Percentiles rank a stretch among this genome's conserved stretches.
Conservation (phyloP, 345 rosid species). For the Eucalyptus regnans region DNA sequence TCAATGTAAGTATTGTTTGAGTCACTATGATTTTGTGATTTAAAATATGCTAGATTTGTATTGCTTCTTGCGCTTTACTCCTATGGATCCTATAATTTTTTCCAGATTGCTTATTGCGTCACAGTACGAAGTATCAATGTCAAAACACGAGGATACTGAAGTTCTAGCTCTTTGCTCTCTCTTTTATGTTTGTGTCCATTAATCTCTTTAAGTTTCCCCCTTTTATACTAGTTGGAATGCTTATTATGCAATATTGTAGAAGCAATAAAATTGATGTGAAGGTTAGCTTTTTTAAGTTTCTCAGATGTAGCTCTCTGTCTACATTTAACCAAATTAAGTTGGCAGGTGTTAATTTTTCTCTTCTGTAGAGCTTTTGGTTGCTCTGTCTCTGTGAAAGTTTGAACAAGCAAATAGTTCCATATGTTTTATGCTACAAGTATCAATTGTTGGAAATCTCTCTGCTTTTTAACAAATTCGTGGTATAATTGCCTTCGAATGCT, state of each 20-base stretch:
- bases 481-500: background rate
- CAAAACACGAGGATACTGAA: background rate
- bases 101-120: background rate
- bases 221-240: too few species aligned
- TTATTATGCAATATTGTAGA: background rate
- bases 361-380: background rate
- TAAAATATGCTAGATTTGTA: too few species aligned
- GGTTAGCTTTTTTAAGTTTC: background rate
- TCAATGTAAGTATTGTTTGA: too few species aligned
- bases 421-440: background rate
- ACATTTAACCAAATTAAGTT: background rate
- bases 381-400: background rate
- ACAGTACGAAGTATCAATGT: background rate
- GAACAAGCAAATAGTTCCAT: background rate
- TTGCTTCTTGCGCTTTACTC: background rate
- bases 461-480: too few species aligned
- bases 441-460: background rate
- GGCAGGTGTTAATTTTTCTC: background rate
- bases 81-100: background rate
- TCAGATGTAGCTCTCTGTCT: background rate
- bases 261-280: background rate
- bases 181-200: background rate
- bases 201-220: background rate
- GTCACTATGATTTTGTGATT: too few species aligned
- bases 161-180: background rate